Evolutionary conservation across 345 rosid species (phyloP), one percentile per base, ranked within the genome.

Genomic region (Murraya koenigii): DNA sequence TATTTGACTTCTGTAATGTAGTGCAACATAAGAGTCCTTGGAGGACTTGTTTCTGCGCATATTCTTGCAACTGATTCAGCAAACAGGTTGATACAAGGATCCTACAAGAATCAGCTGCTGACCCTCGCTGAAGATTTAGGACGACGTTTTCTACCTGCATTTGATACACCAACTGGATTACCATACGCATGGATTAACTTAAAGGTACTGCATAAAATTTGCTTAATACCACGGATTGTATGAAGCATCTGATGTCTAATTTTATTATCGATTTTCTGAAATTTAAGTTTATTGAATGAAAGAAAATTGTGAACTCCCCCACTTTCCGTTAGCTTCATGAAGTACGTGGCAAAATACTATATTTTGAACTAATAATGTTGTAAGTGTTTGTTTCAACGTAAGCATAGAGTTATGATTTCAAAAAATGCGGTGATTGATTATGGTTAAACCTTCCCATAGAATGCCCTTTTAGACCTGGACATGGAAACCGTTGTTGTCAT

Each of bases 21-120:
- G 99, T 92, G 98, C 94, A 95, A 95, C 87, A 93, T 95, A 85
- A 88, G 99, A 92, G 88, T 93, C 85, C 99, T 95, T 84, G 97
- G 99, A 85, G 99, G 98, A 88, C 99, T 95, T 87, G 88, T 95
- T 79, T 92, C 99, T 83, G 97, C 97, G 80, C 99, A 95, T 92
- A 88, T 95, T 89, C 99, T 95, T 93, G 97, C 98, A 79, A 90
- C 89, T 75, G 94, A 92, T 83, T 87, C 95, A 75, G 82, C 88
- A 56, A 86, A 86, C 87, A 89, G 89, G 90, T 79, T 95, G 89
- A 77, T 86, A 78, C 92, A 84, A 80, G 93, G 99, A 55, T 86
- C 91, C 74, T 92, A 93, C 86, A 75, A 85, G 67, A 90, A 91
- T 80, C 94, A 93, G 87, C 88, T 95, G 71, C 98, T 95, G 77